Evolutionary conservation across 2,329 filamentous ascomycete species (phyloP).

Genomic region (Aspergillus spinulosporus): DNA sequence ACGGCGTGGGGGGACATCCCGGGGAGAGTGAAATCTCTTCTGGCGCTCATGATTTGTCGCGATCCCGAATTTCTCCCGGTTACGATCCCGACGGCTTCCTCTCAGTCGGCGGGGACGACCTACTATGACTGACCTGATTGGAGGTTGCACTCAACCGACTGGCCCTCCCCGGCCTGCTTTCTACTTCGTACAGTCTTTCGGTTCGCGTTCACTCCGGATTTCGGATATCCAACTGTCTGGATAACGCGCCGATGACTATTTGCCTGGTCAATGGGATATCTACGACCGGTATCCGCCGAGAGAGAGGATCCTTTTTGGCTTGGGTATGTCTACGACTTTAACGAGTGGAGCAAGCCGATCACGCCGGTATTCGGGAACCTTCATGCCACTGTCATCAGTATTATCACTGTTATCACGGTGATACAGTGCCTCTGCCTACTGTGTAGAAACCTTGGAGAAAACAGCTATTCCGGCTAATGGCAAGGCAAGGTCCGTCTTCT

Average conservation of each 20-base stretch:
- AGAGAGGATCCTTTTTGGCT: too few species aligned
- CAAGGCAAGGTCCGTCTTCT: too few species aligned
- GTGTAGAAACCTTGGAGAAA: too few species aligned
- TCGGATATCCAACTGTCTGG: not conserved
- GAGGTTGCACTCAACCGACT: not conserved
- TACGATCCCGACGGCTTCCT: not conserved
- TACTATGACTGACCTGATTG: not conserved
- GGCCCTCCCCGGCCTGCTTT: not conserved
- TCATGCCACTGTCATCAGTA: too few species aligned
- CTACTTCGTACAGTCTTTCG: not conserved
- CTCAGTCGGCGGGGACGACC: not conserved
- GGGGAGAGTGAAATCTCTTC: slow-evolving; percentile 1
- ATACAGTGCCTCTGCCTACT: too few species aligned
- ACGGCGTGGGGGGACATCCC: not conserved
- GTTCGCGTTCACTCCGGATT: not conserved
- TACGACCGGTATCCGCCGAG: too few species aligned
- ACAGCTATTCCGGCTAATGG: too few species aligned
- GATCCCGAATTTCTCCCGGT: not conserved
- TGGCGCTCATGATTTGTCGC: not conserved
- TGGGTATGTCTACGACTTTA: too few species aligned
- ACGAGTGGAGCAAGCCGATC: too few species aligned
- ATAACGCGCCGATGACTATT: not conserved
- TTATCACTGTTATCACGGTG: too few species aligned
- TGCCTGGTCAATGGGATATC: too few species aligned
- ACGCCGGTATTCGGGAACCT: too few species aligned